Conservation (phyloP, 306 rosid species). For the Prunus campanulata region DNA sequence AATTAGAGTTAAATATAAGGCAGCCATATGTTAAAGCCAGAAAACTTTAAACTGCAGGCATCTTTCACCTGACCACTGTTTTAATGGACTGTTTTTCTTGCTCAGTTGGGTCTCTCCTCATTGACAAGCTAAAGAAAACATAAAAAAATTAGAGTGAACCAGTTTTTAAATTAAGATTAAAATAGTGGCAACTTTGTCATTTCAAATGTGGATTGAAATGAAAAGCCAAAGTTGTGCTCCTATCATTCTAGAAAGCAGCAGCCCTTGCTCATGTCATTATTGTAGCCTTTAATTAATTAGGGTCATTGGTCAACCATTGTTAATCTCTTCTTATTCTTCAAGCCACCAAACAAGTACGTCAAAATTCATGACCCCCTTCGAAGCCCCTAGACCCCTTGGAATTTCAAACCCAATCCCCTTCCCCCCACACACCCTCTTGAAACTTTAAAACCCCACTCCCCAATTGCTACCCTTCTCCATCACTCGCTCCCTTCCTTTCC, state of each 20-base stretch:
- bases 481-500: neutral
- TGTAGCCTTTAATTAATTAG: neutral
- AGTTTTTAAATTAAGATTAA: neutral
- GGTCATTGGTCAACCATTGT: constrained; percentile 16
- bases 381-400: constrained; percentile 13
- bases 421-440: neutral
- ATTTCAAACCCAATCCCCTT: neutral
- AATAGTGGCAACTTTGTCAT: neutral
- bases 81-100: neutral
- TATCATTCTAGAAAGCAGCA: constrained; percentile 20
- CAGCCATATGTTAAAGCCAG: no score
- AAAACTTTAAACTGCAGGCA: neutral
- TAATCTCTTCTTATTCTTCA: neutral
- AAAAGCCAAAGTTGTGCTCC: neutral
- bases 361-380: constrained; percentile 4
- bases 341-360: constrained; percentile 17
- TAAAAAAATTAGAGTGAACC: neutral
- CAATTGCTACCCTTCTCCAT: constrained; percentile 3
- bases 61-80: neutral
- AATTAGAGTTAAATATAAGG: no score
- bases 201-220: neutral
- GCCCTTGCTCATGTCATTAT: neutral
- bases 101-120: neutral
- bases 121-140: neutral
- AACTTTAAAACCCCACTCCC: constrained; percentile 4